Evolutionary conservation across 2,329 filamentous ascomycete species (phyloP), one percentile per base, ranked within the genome.

Genomic region (Didymella lethalis): DNA sequence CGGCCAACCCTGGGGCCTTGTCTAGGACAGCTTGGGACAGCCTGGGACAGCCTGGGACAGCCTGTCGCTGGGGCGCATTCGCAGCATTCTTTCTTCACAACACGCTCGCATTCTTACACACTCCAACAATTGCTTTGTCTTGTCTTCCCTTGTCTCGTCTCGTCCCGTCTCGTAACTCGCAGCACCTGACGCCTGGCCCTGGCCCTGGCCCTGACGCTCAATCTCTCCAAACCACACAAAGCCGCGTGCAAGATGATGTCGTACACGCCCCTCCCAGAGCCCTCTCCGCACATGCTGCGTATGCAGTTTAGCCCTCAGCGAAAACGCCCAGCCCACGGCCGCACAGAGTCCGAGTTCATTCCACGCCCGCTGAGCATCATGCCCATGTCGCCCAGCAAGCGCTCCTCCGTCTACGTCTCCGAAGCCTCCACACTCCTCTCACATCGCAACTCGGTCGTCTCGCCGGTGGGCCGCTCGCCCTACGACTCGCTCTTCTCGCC

Each of bases 371-470:
- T 69, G 26, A 68, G 63, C 45, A 59, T 67, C 32, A 55, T 57
- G 38, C 47, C 62, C 36, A 62, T 64, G 57, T 61, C 60, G 36
- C 68, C 66, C 51, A 62, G 46, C 54, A 68, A 69, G 48, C 55
- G 65, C n/a, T 63, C 65, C 11, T 70, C 68, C 45, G 68, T 70
- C 41, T 70, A 69, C 57, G 68, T 70, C 20, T 69, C 68, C 29
- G 67, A 69, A 50, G 68, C 67, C 25, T 66, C 65, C 41, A 62
- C 68, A 14, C 60, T 68, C 31, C 66, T 69, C 46, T 61, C 63
- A 38, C 65, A 66, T 48, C 49, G 59, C 44, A 63, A 66, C n/a
- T 59, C 67, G 52, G 65, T 68, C 40, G 53, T 62, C 29, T 68
- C 66, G 12, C 64, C 66, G 4, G 28, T 49, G 28, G 56, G 56